Base-by-base conservation (phyloP, 257 asterid species). In the Prunella vulgaris region DNA sequence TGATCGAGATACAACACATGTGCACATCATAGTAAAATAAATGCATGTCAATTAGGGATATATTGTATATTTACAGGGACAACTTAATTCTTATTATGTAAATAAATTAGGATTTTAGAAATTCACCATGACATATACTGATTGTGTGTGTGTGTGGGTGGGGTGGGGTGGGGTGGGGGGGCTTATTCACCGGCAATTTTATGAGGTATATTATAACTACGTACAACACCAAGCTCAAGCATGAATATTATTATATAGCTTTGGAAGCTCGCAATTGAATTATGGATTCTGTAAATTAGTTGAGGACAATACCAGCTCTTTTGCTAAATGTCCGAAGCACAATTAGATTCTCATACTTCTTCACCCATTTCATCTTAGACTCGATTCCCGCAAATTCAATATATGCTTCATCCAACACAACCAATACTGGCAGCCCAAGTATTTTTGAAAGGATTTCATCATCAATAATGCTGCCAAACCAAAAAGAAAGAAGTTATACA, bases 301-400 rank as follows among this genome's bases (percentile, higher is more conserved):
- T 44, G 59, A 64, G 58, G 48, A 57, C 14, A 54, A 13, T 86
- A 90, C 99, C 99, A 65, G 97, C 99, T 87, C 99, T 78, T 81
- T 94, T 94, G 85, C 97, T 94, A 78, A 94, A 94, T 5, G 99
- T 94, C 61, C 97, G 93, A 73, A 94, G 97, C 70, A 94, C 99
- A 44, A 89, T 89, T 66, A 91, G 83, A 84, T 94, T 94, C 79
- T 94, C 99, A 68, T 84, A 78, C 87, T 87, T 89, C 87, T 94
- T 94, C 76, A 94, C 97, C 99, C 99, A 94, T 75, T 65, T 84
- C 97, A 94, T 94, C 88, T 83, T 89, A 52, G 99, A 91, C 75
- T 84, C 85, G 25, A 91, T 38, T 38, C 96, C 97, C 2, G 97
- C 85, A 80, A 94, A 94, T 69, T 91, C 99, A 76, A 94, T 85